Base-by-base conservation (phyloP, 345 rosid genomes). In the Eucalyptus rudis region DNA sequence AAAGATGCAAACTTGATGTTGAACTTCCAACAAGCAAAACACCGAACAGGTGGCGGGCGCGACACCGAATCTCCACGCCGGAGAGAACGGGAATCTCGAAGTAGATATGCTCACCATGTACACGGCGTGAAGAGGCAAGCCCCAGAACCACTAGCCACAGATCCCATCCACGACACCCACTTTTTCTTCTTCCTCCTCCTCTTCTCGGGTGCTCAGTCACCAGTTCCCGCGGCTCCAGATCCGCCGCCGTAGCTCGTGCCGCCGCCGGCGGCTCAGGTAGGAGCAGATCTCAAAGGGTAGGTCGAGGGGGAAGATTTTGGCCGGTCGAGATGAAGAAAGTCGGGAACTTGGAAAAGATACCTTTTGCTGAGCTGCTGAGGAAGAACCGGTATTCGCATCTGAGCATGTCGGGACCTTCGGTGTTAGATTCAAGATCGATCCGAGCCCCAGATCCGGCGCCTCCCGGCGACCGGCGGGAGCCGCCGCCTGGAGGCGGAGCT, bases 51-150 rank as follows among this genome's bases (percentile, higher is more conserved):
- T 76, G 47, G 47, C 15, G 27, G 83, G 83, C 47, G 25, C 25
- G 13, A 17, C 44, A 10, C 44, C 91, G 25, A 25, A 52, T 52
- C 43, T 40, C 58, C 58, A 7, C 58, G 58, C 58, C 0, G 58
- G 5, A 52, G 25, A 52, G 25, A 90, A 97, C 94, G 15, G 99
- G 98, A 27, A 96, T 94, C 89, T 96, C 95, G 98, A 97, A 97
- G 93, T 95, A 96, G 90, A 96, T 79, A 96, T 95, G 90, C 99
- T 96, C 80, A 96, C 90, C 98, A 95, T 95, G 93, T 95, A 96
- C 16, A 93, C 96, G 8, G 97, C 96, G 90, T 94, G 98, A 84
- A 95, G 98, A 49, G 94, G 90, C 17, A 96, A 94, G 3, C 66
- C 99, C 99, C 16, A 96, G 93, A 62, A 94, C 80, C 29, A 97